Percentiles rank a stretch among this genome's conserved stretches.
Conservation (phyloP, 2,329 filamentous ascomycete genomes). For the Talaromyces sp. region DNA sequence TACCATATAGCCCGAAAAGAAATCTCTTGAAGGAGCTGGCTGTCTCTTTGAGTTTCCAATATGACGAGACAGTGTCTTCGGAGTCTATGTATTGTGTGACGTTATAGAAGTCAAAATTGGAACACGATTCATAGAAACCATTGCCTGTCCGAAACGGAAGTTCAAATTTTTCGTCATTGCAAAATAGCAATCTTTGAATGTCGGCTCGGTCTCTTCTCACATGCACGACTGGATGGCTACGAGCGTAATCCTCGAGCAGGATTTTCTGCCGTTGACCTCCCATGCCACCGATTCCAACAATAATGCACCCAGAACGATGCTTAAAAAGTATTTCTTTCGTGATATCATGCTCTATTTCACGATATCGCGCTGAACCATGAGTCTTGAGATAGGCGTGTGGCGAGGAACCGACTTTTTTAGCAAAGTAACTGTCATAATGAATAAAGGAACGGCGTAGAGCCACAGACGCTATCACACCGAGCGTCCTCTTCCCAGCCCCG, state of each 20-base stretch:
- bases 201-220: constrained; percentile 54
- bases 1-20: not conserved
- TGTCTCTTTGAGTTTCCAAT: constrained; percentile 1
- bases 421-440: constrained; percentile 62
- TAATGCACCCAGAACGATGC: constrained; percentile 57
- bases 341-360: not conserved
- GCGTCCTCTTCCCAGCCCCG: constrained; percentile 68
- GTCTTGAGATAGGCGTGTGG: constrained; percentile 3
- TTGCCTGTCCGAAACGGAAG: constrained; percentile 21
- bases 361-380: not conserved
- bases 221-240: constrained; percentile 64
- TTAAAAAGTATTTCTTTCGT: constrained; percentile 32
- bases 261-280: constrained; percentile 58
- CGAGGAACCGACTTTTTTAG: not conserved
- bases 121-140: constrained; percentile 35
- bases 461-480: constrained; percentile 68
- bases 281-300: constrained; percentile 65
- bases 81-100: not conserved
- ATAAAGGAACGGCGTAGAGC: constrained; percentile 64
- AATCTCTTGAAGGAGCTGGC: constrained; percentile 1
- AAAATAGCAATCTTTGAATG: constrained; percentile 24
- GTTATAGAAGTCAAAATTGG: constrained; percentile 25
- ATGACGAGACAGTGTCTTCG: not conserved
- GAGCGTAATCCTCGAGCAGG: constrained; percentile 58
- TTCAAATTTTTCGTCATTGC: constrained; percentile 22